A percentile compares a stretch with the other conserved stretches of the same genome.
phyloP scores from a whole-genome alignment of 2,329 filamentous ascomycete species.

The Apiospora aurea region DNA sequence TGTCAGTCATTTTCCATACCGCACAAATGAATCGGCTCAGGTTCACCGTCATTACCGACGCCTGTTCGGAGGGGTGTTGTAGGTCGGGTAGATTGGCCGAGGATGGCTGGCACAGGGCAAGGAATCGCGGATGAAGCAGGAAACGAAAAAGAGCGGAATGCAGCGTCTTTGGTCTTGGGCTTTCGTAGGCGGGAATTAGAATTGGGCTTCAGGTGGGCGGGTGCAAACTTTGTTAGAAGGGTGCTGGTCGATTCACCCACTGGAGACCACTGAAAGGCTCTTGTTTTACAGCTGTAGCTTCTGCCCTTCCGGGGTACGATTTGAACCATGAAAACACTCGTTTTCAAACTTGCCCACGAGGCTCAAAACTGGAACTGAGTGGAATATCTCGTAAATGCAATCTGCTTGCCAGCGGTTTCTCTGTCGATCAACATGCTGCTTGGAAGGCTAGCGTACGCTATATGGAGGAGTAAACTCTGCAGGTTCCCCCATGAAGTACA shows the following conservation, averaged over 20 bases:
- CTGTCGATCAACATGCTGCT: background rate
- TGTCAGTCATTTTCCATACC: constrained; percentile 6
- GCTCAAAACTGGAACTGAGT: rapidly evolving
- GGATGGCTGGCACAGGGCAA: too few species aligned
- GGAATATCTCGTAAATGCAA: background rate
- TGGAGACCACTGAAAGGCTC: background rate
- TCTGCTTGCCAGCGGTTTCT: background rate
- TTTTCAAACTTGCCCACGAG: background rate
- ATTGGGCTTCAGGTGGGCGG: background rate
- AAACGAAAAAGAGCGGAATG: background rate
- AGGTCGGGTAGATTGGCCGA: background rate
- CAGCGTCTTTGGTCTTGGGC: background rate
- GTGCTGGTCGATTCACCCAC: background rate
- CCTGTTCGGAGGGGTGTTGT: background rate
- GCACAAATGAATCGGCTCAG: background rate
- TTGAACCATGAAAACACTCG: background rate
- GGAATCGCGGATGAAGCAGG: background rate
- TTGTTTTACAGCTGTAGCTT: background rate
- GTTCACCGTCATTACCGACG: constrained; percentile 10
- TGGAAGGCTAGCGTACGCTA: too few species aligned
- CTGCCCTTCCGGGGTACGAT: background rate
- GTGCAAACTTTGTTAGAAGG: background rate
- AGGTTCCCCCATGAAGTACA: too few species aligned
- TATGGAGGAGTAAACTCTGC: too few species aligned
- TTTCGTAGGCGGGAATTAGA: background rate